A percentile compares a stretch with the other conserved stretches of the same genome.
Conservation (phyloP, 805 yeast species). For the Crinitomyces ghanaensis region DNA sequence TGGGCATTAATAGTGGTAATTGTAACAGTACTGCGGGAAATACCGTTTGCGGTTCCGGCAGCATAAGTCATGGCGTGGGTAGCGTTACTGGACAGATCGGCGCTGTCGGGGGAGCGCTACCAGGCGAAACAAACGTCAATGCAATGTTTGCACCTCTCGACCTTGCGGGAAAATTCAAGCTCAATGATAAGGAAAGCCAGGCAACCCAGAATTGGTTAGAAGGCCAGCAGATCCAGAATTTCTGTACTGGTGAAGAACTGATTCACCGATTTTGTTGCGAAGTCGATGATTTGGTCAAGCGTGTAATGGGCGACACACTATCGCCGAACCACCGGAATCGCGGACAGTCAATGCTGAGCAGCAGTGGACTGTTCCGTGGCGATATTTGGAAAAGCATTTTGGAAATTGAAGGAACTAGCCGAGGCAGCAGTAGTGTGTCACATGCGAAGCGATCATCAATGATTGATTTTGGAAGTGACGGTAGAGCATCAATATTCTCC, state of each 20-base stretch:
- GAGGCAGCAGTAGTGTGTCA: conserved; percentile 8
- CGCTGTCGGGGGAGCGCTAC: too few relatives aligned
- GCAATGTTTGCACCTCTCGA: conserved; percentile 23
- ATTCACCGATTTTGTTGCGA: conserved; percentile 27
- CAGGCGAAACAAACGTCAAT: conserved; percentile 13
- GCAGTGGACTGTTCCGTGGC: conserved; percentile 12
- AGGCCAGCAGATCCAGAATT: conserved; percentile 23
- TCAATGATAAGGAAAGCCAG: conserved; percentile 27
- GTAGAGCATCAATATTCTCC: too few relatives aligned
- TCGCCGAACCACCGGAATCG: conserved; percentile 11
- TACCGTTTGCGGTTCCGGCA: too few relatives aligned
- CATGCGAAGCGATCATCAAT: conserved; percentile 7
- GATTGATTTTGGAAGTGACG: too few relatives aligned
- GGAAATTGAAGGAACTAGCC: conserved; percentile 12
- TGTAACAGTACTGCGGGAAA: too few relatives aligned
- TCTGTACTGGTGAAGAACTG: conserved; percentile 27
- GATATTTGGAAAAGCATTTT: conserved; percentile 18
- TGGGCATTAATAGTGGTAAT: conserved; percentile 11
- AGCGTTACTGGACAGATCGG: too few relatives aligned
- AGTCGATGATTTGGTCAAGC: conserved; percentile 19
- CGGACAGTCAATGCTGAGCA: conserved; percentile 16
- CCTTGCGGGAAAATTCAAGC: conserved; percentile 20
- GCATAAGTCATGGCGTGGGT: too few relatives aligned
- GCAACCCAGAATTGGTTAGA: conserved; percentile 21
- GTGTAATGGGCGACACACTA: conserved; percentile 23